Conservation (phyloP, 177 flowering plant genomes). For the Vitis hybrid region DNA sequence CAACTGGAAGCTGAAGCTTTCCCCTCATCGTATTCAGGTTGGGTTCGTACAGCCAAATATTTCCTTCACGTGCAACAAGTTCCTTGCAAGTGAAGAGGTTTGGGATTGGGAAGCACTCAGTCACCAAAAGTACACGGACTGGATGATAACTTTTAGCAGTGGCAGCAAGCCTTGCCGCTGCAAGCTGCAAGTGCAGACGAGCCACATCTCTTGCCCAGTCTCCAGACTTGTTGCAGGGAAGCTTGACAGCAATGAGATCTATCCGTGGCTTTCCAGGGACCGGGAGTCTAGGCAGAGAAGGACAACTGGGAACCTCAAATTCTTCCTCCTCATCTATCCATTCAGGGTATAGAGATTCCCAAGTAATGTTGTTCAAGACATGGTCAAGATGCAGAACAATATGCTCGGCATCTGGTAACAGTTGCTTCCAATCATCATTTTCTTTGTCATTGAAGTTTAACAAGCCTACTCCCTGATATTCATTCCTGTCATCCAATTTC, state of each 20-base stretch:
- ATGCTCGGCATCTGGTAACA: constrained; percentile 55
- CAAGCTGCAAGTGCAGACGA: constrained; percentile 84
- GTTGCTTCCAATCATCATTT: constrained; percentile 55
- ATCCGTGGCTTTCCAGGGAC: constrained; percentile 53
- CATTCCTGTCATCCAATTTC: constrained; percentile 39
- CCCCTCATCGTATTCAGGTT: constrained; percentile 50
- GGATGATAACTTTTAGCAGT: constrained; percentile 47
- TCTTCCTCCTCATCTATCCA: constrained; percentile 98
- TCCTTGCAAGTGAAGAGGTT: constrained; percentile 91
- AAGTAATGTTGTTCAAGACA: constrained; percentile 49
- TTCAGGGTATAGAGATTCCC: constrained; percentile 91
- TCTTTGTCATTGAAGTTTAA: constrained; percentile 75
- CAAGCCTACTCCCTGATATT: constrained; percentile 62
- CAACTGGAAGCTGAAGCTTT: constrained; percentile 79
- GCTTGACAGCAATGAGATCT: constrained; percentile 84
- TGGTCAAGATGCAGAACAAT: constrained; percentile 50
- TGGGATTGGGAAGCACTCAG: constrained; percentile 81
- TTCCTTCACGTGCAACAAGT: constrained; percentile 54
- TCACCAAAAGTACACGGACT: constrained; percentile 61
- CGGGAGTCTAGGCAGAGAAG: constrained; percentile 51
- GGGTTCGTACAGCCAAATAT: constrained; percentile 78
- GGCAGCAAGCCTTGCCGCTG: constrained; percentile 77
- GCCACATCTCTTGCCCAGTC: constrained; percentile 90
- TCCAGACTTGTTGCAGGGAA: constrained; percentile 61
- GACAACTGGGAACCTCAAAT: constrained; percentile 76